Percentiles rank a stretch among this genome's conserved stretches.
Evolutionary conservation across 176 grass and related monocot species (phyloP).

Genomic region (Musa acuminata): DNA sequence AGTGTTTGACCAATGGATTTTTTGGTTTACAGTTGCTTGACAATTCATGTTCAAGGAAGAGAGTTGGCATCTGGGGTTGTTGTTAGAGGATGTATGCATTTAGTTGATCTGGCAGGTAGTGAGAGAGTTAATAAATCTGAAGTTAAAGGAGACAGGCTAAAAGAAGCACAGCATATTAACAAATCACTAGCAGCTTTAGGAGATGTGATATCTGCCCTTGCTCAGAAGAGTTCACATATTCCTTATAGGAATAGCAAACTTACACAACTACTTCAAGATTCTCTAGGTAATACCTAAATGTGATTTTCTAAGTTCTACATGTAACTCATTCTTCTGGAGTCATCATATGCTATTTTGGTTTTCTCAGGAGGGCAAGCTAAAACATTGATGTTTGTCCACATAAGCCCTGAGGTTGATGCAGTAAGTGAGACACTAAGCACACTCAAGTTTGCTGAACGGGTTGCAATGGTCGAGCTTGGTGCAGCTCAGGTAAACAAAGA

Average conservation of each 20-base stretch:
- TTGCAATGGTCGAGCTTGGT: slow-evolving; percentile 77
- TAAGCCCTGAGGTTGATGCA: slow-evolving; percentile 57
- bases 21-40: slow-evolving; percentile 54
- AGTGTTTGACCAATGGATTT: slow-evolving; percentile 7
- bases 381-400: slow-evolving; percentile 93
- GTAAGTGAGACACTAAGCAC: slow-evolving; percentile 67
- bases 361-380: slow-evolving; percentile 90
- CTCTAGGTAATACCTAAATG: slow-evolving; percentile 46
- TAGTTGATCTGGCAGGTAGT: slow-evolving; percentile 84
- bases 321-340: slow-evolving; percentile 21
- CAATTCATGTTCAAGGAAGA: slow-evolving; percentile 83
- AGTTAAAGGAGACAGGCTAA: slow-evolving; percentile 69
- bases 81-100: slow-evolving; percentile 76
- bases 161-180: slow-evolving; percentile 90
- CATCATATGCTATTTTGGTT: no score
- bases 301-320: neutral
- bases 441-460: slow-evolving; percentile 83
- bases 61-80: slow-evolving; percentile 41
- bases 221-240: slow-evolving; percentile 72
- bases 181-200: slow-evolving; percentile 85
- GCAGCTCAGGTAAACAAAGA: slow-evolving; percentile 65
- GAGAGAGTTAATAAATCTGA: slow-evolving; percentile 90
- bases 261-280: slow-evolving; percentile 90
- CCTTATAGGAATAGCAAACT: slow-evolving; percentile 95
- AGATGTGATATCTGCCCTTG: slow-evolving; percentile 80